phyloP scores from a whole-genome alignment of 2,329 filamentous ascomycete genomes.

The Penicillium brevicompactum region DNA sequence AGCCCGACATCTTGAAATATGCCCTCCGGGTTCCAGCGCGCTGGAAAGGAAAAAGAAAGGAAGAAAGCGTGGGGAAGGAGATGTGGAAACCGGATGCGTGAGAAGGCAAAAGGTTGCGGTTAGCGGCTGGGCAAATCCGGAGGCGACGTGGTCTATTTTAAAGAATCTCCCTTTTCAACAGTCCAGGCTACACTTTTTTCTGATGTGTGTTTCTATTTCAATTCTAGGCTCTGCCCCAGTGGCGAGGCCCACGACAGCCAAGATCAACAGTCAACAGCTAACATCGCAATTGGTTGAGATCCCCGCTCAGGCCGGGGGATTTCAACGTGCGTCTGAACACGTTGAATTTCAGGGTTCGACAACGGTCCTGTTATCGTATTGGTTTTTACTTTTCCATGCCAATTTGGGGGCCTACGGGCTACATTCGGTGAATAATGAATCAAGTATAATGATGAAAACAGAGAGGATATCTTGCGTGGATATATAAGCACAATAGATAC shows the following conservation, averaged over 20 bases:
- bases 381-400: too few relatives aligned
- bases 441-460: slow-evolving; percentile 1
- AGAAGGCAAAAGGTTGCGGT: slow-evolving; percentile 3
- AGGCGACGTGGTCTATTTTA: slow-evolving; percentile 25
- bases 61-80: slow-evolving; percentile 1
- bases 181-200: slow-evolving; percentile 30
- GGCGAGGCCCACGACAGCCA: slow-evolving; percentile 12
- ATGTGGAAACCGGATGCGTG: slow-evolving; percentile 7
- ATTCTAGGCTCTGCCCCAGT: slow-evolving; percentile 4
- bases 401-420: background rate
- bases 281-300: slow-evolving; percentile 7
- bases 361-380: too few relatives aligned
- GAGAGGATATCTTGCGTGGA: slow-evolving; percentile 24
- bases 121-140: slow-evolving; percentile 8
- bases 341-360: background rate
- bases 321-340: background rate
- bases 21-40: background rate
- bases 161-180: background rate
- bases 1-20: slow-evolving; percentile 43
- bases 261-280: slow-evolving; percentile 5
- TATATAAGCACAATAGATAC: slow-evolving; percentile 21
- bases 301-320: background rate
- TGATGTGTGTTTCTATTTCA: slow-evolving; percentile 8
- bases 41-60: background rate
- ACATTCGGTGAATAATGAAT: background rate